A percentile compares a stretch with the other conserved stretches of the same genome.
Conservation (phyloP, 2,329 filamentous ascomycete genomes). For the Ciborinia camelliae region DNA sequence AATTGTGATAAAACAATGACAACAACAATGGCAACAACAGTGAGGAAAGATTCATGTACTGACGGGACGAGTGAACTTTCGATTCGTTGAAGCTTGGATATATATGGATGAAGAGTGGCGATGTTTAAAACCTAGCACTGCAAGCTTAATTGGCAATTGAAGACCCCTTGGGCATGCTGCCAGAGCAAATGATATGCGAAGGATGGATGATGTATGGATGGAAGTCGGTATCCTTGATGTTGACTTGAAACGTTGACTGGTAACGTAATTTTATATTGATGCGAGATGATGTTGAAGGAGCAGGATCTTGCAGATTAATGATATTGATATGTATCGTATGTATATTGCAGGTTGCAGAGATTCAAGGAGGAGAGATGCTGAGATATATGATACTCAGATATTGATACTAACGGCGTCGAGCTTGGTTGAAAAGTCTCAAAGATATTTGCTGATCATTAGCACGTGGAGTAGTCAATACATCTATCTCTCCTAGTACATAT, state of each 20-base stretch:
- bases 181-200: background rate
- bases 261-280: conserved; percentile 15
- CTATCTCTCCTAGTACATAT: conserved; percentile 19
- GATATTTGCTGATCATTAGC: conserved; percentile 14
- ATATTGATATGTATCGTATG: background rate
- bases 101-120: background rate
- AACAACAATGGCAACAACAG: background rate
- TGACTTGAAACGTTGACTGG: conserved; percentile 5
- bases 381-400: conserved; percentile 21
- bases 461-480: conserved; percentile 19
- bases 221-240: conserved; percentile 1
- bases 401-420: conserved; percentile 21
- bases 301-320: conserved; percentile 15
- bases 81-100: background rate
- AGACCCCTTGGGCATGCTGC: background rate
- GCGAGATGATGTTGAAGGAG: conserved; percentile 13
- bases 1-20: background rate
- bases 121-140: background rate
- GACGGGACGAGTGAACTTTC: background rate
- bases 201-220: background rate
- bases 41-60: conserved; percentile 10
- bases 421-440: conserved; percentile 18
- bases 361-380: conserved; percentile 2
- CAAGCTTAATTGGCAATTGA: conserved; percentile 1
- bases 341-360: conserved; percentile 4